These are phyloP conservation scores for Rhizopus arrhizus DNA, from an alignment of 371 early-diverging fungal species.

Conservation along the genomic window DNA sequence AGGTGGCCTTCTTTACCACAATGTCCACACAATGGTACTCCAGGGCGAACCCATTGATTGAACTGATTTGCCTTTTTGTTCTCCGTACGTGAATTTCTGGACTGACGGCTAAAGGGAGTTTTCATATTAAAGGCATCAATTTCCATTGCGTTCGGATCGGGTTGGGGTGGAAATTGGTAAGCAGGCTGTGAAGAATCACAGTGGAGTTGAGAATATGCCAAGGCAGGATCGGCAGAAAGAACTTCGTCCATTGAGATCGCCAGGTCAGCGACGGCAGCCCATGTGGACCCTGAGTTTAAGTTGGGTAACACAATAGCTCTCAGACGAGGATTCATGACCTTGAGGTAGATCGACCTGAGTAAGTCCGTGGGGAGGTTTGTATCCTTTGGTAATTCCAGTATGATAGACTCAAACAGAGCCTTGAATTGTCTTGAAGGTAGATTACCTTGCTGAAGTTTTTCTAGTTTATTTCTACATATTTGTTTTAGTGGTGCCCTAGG, in stretches of 20 bases:
- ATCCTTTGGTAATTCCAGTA: conserved; percentile 4
- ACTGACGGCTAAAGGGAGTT: neutral
- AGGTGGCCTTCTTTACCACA: conserved; percentile 5
- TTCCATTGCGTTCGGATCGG: neutral
- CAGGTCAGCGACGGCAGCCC: too few relatives aligned
- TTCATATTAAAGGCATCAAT: neutral
- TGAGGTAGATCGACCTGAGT: conserved; percentile 7
- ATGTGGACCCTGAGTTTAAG: too few relatives aligned
- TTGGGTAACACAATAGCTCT: conserved; percentile 2
- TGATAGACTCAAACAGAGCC: conserved; percentile 10
- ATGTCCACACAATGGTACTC: conserved; percentile 12
- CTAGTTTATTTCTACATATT: conserved; percentile 2
- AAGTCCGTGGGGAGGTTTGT: neutral
- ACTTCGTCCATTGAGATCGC: too few relatives aligned
- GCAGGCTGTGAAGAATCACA: neutral
- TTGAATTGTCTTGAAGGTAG: conserved; percentile 11
- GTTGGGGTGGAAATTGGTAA: neutral
- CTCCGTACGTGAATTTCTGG: neutral
- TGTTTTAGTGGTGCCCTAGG: conserved; percentile 5
- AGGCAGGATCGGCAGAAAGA: too few relatives aligned
- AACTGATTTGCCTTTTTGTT: neutral
- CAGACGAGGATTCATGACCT: conserved; percentile 9
- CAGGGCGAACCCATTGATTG: conserved; percentile 2
- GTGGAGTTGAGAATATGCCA: too few relatives aligned
- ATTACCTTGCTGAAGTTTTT: conserved; percentile 3